Percentiles rank a stretch among this genome's conserved stretches.
Conservation (phyloP, 768 basidiomycete genomes). For the Cubamyces lactineus region DNA sequence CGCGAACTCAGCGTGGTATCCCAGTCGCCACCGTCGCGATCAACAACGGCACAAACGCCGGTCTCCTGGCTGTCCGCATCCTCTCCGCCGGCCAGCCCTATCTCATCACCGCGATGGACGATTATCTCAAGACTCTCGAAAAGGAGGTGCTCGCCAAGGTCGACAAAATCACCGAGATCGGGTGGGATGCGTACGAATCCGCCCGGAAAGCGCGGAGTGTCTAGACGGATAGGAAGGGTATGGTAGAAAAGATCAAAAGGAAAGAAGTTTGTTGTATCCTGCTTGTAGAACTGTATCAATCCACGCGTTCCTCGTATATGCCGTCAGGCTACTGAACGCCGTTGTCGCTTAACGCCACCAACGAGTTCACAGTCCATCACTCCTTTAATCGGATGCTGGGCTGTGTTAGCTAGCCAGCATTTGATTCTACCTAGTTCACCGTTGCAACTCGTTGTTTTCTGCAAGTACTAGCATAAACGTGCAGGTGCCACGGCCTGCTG, state of each 20-base stretch:
- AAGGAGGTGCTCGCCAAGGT: constrained; percentile 81
- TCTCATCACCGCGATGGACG: constrained; percentile 68
- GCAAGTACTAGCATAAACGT: no score
- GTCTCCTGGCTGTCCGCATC: constrained; percentile 89
- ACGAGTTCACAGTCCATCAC: no score
- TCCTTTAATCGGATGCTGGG: no score
- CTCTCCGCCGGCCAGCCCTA: constrained; percentile 73
- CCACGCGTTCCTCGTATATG: not conserved
- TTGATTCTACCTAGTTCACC: no score
- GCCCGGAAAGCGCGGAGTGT: constrained; percentile 9
- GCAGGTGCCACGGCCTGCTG: no score
- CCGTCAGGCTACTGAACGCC: constrained; percentile 6
- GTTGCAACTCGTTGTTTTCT: no score
- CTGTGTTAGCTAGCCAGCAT: no score
- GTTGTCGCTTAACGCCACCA: not conserved
- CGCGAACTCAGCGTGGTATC: constrained; percentile 74
- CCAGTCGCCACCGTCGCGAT: constrained; percentile 98
- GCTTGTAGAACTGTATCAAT: constrained; percentile 11
- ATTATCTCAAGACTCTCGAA: constrained; percentile 70
- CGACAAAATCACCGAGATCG: constrained; percentile 70
- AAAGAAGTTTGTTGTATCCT: constrained; percentile 3
- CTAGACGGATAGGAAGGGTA: not conserved
- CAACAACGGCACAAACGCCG: constrained; percentile 94
- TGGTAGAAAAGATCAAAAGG: not conserved
- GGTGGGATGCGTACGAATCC: constrained; percentile 64